Evolutionary conservation across 2,329 filamentous ascomycete species (phyloP).

Genomic region (Tolypocladium album): DNA sequence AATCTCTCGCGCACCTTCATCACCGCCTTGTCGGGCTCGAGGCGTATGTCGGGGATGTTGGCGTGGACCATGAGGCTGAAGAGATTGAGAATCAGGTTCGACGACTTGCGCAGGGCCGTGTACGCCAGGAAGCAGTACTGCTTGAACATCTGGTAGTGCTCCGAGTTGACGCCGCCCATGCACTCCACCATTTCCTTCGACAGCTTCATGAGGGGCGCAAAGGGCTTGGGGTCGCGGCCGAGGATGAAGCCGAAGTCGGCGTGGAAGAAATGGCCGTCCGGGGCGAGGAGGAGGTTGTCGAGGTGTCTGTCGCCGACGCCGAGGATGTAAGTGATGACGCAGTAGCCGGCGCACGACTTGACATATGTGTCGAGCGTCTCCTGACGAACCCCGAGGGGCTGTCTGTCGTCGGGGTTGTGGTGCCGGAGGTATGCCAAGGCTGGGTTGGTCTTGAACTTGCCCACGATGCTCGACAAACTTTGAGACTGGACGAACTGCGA

Average conservation of each 20-base stretch:
- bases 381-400: conserved; percentile 76
- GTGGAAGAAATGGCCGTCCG: conserved; percentile 93
- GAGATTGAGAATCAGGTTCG: conserved; percentile 84
- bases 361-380: conserved; percentile 93
- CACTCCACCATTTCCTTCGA: conserved; percentile 98
- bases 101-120: conserved; percentile 78
- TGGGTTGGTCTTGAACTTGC: conserved; percentile 65
- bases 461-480: conserved; percentile 70
- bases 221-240: conserved; percentile 92
- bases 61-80: conserved; percentile 97
- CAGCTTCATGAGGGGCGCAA: conserved; percentile 93
- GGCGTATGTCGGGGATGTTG: conserved; percentile 88
- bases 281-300: conserved; percentile 85
- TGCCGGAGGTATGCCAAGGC: conserved; percentile 76
- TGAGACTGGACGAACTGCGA: conserved; percentile 89
- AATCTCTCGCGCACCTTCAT: conserved; percentile 92
- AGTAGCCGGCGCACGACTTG: conserved; percentile 93
- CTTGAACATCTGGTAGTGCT: conserved; percentile 81
- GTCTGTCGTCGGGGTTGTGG: conserved; percentile 78
- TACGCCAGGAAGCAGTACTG: conserved; percentile 95
- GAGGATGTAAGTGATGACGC: conserved; percentile 95
- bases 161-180: conserved; percentile 77
- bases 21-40: conserved; percentile 89
- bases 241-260: conserved; percentile 98
- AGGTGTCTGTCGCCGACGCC: conserved; percentile 93